These are phyloP conservation scores for Kalaharituber pfeilii DNA, from an alignment of 2,329 filamentous ascomycete species.

Conservation along the genomic window DNA sequence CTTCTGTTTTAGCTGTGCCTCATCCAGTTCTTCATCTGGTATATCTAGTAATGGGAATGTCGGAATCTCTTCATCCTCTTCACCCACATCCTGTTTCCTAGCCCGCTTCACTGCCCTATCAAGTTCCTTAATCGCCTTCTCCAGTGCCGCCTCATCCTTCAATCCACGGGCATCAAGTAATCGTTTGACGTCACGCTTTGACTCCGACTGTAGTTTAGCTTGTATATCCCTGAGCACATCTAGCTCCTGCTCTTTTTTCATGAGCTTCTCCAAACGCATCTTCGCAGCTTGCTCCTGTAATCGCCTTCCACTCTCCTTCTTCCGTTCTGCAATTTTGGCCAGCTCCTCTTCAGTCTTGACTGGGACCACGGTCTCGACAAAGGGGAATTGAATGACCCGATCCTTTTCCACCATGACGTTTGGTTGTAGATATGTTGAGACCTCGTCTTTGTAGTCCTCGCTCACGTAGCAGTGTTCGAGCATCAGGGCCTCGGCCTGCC, in stretches of 20 bases:
- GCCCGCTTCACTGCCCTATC: conserved; percentile 81
- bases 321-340: conserved; percentile 73
- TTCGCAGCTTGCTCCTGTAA: conserved; percentile 93
- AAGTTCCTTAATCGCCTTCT: conserved; percentile 69
- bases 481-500: conserved; percentile 75
- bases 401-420: conserved; percentile 79
- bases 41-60: conserved; percentile 78
- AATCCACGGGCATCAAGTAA: conserved; percentile 80
- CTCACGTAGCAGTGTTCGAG: conserved; percentile 82
- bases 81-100: conserved; percentile 80
- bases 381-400: conserved; percentile 80
- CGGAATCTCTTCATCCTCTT: conserved; percentile 61
- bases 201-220: conserved; percentile 44
- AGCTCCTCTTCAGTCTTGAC: conserved; percentile 94
- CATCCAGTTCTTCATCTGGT: conserved; percentile 82
- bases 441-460: conserved; percentile 61
- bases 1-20: conserved; percentile 80
- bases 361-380: conserved; percentile 70
- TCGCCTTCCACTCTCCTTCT: conserved; percentile 81
- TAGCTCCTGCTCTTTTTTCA: conserved; percentile 87
- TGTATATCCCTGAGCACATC: conserved; percentile 86
- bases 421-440: conserved; percentile 70
- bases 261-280: conserved; percentile 86
- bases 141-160: conserved; percentile 74
- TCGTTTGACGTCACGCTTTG: conserved; percentile 78